phyloP scores from a whole-genome alignment of 1,139 yeast species.

The Hemisphaericaspora xylofermentans region DNA sequence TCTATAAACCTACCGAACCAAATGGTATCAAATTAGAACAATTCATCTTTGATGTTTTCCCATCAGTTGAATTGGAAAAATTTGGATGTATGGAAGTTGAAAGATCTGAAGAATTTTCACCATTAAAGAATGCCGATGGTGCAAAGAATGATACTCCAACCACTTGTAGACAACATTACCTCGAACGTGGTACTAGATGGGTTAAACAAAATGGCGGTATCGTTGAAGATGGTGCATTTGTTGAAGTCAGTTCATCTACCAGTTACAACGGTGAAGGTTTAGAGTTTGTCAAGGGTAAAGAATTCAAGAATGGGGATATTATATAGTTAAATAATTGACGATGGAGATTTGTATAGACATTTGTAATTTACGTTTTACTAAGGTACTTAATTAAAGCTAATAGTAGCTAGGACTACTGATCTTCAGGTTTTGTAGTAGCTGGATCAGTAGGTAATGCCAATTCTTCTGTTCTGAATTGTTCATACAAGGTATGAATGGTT shows the following conservation, averaged over 20 bases:
- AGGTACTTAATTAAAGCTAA: not conserved
- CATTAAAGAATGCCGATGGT: conserved; percentile 88
- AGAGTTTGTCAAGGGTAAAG: conserved; percentile 53
- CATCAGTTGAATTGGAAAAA: conserved; percentile 64
- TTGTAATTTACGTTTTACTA: not conserved
- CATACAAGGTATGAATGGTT: conserved; percentile 61
- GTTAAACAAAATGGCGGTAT: conserved; percentile 64
- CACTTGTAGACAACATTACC: conserved; percentile 68
- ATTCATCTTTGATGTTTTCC: conserved; percentile 95
- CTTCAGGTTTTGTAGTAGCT: not conserved
- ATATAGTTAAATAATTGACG: conserved; percentile 18
- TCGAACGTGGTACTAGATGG: conserved; percentile 79
- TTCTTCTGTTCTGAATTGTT: conserved; percentile 48
- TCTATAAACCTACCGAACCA: conserved; percentile 63
- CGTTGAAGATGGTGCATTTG: conserved; percentile 48
- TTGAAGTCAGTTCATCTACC: conserved; percentile 77
- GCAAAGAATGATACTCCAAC: conserved; percentile 81
- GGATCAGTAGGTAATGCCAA: conserved; percentile 8
- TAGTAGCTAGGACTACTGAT: not conserved
- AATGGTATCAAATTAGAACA: conserved; percentile 96
- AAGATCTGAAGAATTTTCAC: conserved; percentile 83
- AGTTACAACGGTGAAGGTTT: conserved; percentile 88
- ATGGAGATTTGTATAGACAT: not conserved
- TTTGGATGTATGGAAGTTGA: conserved; percentile 94
- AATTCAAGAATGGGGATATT: conserved; percentile 43